A percentile compares a stretch with the other conserved stretches of the same genome.
phyloP scores from a whole-genome alignment of 2,329 filamentous ascomycete species.

The Colletotrichum gloeosporioides region DNA sequence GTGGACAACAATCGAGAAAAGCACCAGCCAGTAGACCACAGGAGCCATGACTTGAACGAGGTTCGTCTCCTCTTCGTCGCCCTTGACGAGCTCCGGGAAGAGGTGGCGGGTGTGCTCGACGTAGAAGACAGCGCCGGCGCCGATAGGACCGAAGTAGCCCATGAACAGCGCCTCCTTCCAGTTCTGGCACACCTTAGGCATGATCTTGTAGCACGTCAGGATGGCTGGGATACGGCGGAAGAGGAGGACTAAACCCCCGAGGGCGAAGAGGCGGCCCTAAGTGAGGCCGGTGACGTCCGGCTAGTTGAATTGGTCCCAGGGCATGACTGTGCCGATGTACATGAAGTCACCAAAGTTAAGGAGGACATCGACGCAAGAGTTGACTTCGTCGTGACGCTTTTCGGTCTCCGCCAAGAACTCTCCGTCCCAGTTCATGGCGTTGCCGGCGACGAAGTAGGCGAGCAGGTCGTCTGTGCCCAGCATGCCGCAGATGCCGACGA shows the following conservation, averaged over 20 bases:
- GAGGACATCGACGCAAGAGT: slow-evolving; percentile 60
- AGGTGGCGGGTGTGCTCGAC: slow-evolving; percentile 54
- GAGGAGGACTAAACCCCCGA: slow-evolving; percentile 58
- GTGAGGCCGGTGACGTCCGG: slow-evolving; percentile 58
- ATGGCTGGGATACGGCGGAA: slow-evolving; percentile 64
- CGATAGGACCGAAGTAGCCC: slow-evolving; percentile 78
- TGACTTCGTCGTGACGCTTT: slow-evolving; percentile 64
- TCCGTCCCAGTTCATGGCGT: slow-evolving; percentile 67
- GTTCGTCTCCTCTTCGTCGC: slow-evolving; percentile 36
- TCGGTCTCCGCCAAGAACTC: slow-evolving; percentile 61
- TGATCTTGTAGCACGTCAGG: slow-evolving; percentile 57
- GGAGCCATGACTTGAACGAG: slow-evolving; percentile 41
- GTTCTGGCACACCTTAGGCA: slow-evolving; percentile 54
- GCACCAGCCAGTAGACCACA: slow-evolving; percentile 46
- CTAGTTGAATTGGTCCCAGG: slow-evolving; percentile 59
- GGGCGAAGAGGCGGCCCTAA: slow-evolving; percentile 49
- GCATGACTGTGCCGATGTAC: slow-evolving; percentile 61
- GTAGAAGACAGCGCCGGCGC: slow-evolving; percentile 80
- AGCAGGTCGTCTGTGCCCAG: slow-evolving; percentile 66
- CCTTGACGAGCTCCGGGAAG: slow-evolving; percentile 40
- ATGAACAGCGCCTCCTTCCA: slow-evolving; percentile 66
- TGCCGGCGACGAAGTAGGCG: slow-evolving; percentile 66
- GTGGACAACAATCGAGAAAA: slow-evolving; percentile 50
- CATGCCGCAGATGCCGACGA: slow-evolving; percentile 61
- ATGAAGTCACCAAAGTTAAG: slow-evolving; percentile 68